These are phyloP conservation scores for Platanthera guangdongensis DNA, from an alignment of 106 monocot species.

Conservation along the genomic window DNA sequence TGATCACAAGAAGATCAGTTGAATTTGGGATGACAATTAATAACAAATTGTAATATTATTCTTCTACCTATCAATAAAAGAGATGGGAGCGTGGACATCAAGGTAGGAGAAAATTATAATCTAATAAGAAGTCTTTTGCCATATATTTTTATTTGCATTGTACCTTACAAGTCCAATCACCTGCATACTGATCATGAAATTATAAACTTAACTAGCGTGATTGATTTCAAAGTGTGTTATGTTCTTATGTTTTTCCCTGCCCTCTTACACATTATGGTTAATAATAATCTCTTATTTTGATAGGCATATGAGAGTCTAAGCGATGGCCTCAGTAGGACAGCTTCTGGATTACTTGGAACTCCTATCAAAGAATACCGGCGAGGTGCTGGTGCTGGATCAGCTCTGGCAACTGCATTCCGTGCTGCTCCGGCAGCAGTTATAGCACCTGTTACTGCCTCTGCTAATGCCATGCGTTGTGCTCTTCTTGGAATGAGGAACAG, in stretches of 20 bases:
- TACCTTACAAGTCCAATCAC: too few relatives aligned
- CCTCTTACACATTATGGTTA: neutral
- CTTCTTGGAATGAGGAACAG: constrained; percentile 96
- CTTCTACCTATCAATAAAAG: neutral
- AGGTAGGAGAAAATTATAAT: neutral
- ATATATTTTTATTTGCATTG: neutral
- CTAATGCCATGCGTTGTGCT: constrained; percentile 72
- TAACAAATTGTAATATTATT: neutral
- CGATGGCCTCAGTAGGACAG: constrained; percentile 76
- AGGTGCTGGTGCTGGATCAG: constrained; percentile 78
- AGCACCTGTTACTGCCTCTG: constrained; percentile 80
- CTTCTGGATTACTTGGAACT: constrained; percentile 59
- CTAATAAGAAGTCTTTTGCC: neutral
- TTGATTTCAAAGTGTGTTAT: neutral
- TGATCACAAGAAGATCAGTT: too few relatives aligned
- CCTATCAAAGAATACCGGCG: constrained; percentile 84
- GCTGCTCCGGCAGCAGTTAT: constrained; percentile 74
- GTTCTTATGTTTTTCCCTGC: neutral
- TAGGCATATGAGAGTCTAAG: constrained; percentile 88
- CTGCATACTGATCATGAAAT: too few relatives aligned
- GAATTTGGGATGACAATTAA: neutral
- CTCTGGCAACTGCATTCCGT: constrained; percentile 62
- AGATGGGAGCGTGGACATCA: neutral
- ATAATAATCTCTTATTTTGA: neutral
- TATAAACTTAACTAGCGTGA: too few relatives aligned